Base-by-base conservation (phyloP, 805 yeast species). In the Kodamaea nitidulidarum region DNA sequence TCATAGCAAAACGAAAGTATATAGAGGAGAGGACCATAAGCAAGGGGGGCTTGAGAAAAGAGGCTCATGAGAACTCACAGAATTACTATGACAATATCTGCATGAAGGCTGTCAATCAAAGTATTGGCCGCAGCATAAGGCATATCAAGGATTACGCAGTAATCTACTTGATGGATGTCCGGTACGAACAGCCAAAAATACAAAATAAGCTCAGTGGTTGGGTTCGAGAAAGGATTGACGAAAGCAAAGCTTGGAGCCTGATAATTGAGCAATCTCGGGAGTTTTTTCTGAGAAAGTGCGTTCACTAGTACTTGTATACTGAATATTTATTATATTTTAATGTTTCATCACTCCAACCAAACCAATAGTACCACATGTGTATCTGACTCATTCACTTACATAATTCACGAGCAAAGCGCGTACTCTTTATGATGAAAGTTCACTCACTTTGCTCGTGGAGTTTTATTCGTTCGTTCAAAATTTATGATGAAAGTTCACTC, bases 101-200 rank as follows among this genome's bases (percentile, higher is more conserved):
- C 54, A 84, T 91, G 93, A 77, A 88, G 38, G 84, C 95, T 0
- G 88, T 90, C 1, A 90, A 90, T 55, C 98, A 90, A 58, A 80
- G 95, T 61, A 81, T 91, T 9, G 98, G 97, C 0, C 72, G 98
- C 47, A 86, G 96, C 5, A 90, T 90, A 28, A 68, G 98, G 44
- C 96, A 90, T 56, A 73, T 73, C 17, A 71, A 74, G 30, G 98
- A 91, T 59, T 88, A 84, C 54, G 81, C 97, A 0, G 73, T 77
- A 11, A 82, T 91, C 5, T 78, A 76, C 48, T 64, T 90, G 28
- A 50, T 88, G 11, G 98, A 91, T 56, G 59, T 58, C 22, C 65
- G 97, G 39, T 91, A 75, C 46, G 51, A 50, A 2, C 54, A 55
- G 2, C 48, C 51, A 1, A 57, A 65, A 20, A 78, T 86, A 12